Percentiles rank a stretch among this genome's conserved stretches.
phyloP scores from a whole-genome alignment of 495 filamentous ascomycete genomes.

The Tuber borchii region DNA sequence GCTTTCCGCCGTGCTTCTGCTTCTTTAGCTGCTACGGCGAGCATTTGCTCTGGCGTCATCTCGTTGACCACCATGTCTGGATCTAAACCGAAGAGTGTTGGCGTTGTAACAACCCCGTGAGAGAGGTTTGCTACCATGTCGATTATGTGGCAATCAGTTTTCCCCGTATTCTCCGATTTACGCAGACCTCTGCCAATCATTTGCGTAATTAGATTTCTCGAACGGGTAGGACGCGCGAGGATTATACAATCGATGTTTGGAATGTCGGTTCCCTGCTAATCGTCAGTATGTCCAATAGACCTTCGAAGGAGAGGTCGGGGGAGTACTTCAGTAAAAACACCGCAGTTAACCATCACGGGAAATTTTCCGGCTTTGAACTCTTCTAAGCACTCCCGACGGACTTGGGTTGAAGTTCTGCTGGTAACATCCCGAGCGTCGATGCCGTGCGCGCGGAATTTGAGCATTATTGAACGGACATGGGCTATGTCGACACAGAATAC shows the following conservation, averaged over 20 bases:
- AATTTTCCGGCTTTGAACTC: conserved; percentile 70
- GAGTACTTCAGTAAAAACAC: conserved; percentile 79
- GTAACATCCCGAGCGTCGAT: conserved; percentile 81
- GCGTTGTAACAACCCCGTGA: conserved; percentile 77
- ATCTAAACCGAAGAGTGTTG: conserved; percentile 89
- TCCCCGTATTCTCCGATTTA: conserved; percentile 56
- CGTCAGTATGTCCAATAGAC: conserved; percentile 6
- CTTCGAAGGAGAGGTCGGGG: neutral
- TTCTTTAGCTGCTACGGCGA: neutral
- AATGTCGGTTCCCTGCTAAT: conserved; percentile 65
- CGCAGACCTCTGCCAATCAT: conserved; percentile 97
- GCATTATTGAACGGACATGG: conserved; percentile 68
- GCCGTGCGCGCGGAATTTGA: conserved; percentile 65
- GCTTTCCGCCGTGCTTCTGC: conserved; percentile 5
- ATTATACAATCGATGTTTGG: conserved; percentile 95
- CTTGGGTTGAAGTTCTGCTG: conserved; percentile 59
- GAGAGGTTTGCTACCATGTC: conserved; percentile 85
- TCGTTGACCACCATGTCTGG: conserved; percentile 64
- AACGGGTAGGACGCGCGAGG: conserved; percentile 80
- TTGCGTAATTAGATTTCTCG: conserved; percentile 83
- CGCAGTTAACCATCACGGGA: conserved; percentile 88
- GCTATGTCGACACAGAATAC: conserved; percentile 86
- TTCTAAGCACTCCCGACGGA: conserved; percentile 61
- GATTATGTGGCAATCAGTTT: conserved; percentile 87
- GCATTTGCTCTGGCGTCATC: conserved; percentile 9